phyloP scores from a whole-genome alignment of 805 yeast species.

The Suhomyces emberorum region DNA sequence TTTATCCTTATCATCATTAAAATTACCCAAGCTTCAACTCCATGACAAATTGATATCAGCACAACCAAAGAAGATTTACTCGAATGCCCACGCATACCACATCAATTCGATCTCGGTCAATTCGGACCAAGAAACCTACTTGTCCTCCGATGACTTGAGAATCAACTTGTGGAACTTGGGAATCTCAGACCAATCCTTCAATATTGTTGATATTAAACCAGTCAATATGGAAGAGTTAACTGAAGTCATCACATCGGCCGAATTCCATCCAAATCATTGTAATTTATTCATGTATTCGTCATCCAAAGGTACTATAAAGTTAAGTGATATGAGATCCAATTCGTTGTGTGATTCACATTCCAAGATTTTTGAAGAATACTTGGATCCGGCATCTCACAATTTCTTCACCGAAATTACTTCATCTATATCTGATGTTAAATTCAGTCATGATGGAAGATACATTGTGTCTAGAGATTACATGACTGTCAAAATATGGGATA shows the following conservation, averaged over 20 bases:
- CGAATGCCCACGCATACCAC: conserved; percentile 98
- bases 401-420: conserved; percentile 97
- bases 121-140: conserved; percentile 93
- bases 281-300: conserved; percentile 93
- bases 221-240: conserved; percentile 98
- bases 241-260: conserved; percentile 95
- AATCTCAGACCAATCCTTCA: conserved; percentile 91
- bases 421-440: conserved; percentile 89
- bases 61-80: conserved; percentile 84
- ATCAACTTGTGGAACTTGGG: conserved; percentile 94
- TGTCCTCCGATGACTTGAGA: conserved; percentile 90
- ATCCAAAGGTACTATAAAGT: conserved; percentile 91
- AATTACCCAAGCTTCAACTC: conserved; percentile 82
- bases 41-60: conserved; percentile 96
- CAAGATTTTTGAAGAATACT: conserved; percentile 84
- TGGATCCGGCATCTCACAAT: conserved; percentile 89
- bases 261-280: conserved; percentile 91
- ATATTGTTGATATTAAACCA: conserved; percentile 97
- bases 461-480: conserved; percentile 96
- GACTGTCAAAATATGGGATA: conserved; percentile 98
- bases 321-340: conserved; percentile 94
- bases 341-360: conserved; percentile 91
- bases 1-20: conserved; percentile 44
- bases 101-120: conserved; percentile 93
- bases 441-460: conserved; percentile 87